These are phyloP conservation scores for Eucalyptus pauciflora DNA, from an alignment of 345 rosid genomes.

Conservation along the genomic window DNA sequence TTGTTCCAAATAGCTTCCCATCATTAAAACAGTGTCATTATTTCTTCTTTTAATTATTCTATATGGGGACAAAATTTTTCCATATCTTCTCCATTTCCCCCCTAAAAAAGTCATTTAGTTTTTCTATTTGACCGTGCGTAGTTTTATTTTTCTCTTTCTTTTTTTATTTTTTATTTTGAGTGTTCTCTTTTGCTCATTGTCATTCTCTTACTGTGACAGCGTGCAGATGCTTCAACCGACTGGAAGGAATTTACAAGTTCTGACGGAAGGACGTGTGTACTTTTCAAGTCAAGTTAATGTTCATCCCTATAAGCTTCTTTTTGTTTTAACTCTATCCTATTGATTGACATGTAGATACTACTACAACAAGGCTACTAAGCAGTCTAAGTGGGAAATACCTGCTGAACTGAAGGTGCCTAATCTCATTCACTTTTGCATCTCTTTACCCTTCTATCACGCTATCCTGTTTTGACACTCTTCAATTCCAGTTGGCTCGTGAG, in stretches of 20 bases:
- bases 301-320: not conserved
- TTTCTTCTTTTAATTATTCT: not conserved
- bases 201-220: conserved; percentile 29
- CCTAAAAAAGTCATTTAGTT: not conserved
- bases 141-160: too few relatives aligned
- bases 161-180: not conserved
- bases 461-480: not conserved
- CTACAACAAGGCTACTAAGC: conserved; percentile 77
- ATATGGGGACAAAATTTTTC: not conserved
- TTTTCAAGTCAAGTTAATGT: not conserved
- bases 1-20: not conserved
- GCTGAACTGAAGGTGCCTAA: conserved; percentile 70
- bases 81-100: not conserved
- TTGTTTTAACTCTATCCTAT: not conserved
- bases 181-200: not conserved
- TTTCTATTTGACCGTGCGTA: not conserved
- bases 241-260: conserved; percentile 94
- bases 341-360: conserved; percentile 49
- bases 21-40: not conserved
- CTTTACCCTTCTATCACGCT: not conserved
- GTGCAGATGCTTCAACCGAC: conserved; percentile 87
- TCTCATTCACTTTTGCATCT: not conserved
- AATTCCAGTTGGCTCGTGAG: conserved; percentile 79
- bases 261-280: conserved; percentile 82
- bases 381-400: conserved; percentile 89